These are phyloP conservation scores for Colletotrichum higginsianum DNA, from an alignment of 2,329 filamentous ascomycete species.

Conservation along the genomic window DNA sequence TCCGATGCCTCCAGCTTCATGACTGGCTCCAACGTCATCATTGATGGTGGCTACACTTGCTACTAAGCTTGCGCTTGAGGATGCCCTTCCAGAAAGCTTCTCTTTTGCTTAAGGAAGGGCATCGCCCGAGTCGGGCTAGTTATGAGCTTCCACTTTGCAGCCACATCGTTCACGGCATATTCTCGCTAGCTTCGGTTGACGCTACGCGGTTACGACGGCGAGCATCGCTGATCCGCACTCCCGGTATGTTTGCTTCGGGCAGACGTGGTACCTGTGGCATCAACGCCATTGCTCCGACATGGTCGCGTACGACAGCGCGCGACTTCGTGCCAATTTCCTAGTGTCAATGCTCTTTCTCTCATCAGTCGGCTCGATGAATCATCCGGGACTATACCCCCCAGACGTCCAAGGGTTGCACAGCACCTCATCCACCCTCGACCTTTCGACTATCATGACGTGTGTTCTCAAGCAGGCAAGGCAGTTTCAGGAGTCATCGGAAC, in stretches of 20 bases:
- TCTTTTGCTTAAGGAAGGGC: neutral
- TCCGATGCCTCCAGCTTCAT: slow-evolving; percentile 82
- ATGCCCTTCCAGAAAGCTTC: neutral
- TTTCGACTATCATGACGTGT: slow-evolving; percentile 19
- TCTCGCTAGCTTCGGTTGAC: neutral
- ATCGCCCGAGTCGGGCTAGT: slow-evolving; percentile 16
- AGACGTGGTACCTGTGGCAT: slow-evolving; percentile 32
- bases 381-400: slow-evolving; percentile 37
- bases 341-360: slow-evolving; percentile 10
- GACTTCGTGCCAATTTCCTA: slow-evolving; percentile 44
- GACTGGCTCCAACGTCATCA: slow-evolving; percentile 82
- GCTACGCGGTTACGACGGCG: slow-evolving; percentile 18
- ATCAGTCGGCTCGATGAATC: slow-evolving; percentile 3
- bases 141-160: slow-evolving; percentile 2
- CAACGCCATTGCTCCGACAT: slow-evolving; percentile 22
- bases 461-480: slow-evolving; percentile 34
- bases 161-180: slow-evolving; percentile 16
- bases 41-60: slow-evolving; percentile 79
- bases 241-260: slow-evolving; percentile 32
- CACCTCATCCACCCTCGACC: slow-evolving; percentile 19
- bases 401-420: slow-evolving; percentile 18
- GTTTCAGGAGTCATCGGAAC: slow-evolving; percentile 37
- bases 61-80: slow-evolving; percentile 58
- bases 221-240: slow-evolving; percentile 23
- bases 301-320: slow-evolving; percentile 30